Conservation (phyloP, 805 yeast species). For the Saccharomycopsis vini region DNA sequence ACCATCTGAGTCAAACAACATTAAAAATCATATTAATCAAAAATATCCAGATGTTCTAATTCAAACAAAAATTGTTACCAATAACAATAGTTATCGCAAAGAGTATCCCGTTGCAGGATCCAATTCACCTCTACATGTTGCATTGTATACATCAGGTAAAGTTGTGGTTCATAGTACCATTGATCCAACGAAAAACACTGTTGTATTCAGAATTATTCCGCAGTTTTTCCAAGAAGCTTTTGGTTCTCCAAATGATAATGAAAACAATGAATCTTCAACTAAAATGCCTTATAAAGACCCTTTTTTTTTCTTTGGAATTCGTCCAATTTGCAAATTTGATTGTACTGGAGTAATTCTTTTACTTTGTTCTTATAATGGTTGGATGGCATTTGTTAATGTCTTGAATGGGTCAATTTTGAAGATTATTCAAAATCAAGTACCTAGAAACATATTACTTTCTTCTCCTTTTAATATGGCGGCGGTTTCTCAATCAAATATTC, state of each 20-base stretch:
- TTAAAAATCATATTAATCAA: no score
- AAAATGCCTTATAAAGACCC: neutral
- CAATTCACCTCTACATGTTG: slow-evolving; percentile 8
- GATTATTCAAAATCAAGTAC: slow-evolving; percentile 12
- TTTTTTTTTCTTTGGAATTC: neutral
- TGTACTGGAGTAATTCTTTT: slow-evolving; percentile 10
- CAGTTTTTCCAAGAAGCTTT: slow-evolving; percentile 5
- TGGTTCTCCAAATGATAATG: neutral
- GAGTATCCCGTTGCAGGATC: slow-evolving; percentile 13
- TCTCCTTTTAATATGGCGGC: neutral
- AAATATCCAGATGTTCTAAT: no score
- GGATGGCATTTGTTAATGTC: slow-evolving; percentile 17
- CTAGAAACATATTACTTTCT: no score
- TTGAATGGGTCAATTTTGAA: slow-evolving; percentile 17
- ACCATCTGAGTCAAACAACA: no score
- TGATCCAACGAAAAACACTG: neutral
- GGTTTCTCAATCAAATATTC: no score
- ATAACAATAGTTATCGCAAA: no score
- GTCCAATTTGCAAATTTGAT: slow-evolving; percentile 15
- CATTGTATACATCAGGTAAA: slow-evolving; percentile 15
- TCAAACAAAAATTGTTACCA: no score
- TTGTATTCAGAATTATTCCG: slow-evolving; percentile 13
- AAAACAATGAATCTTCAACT: no score
- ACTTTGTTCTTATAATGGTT: slow-evolving; percentile 15
- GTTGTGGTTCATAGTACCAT: slow-evolving; percentile 10